phyloP scores from a whole-genome alignment of 1,284 basidiomycete species.

The Ceratobasidium sp. region DNA sequence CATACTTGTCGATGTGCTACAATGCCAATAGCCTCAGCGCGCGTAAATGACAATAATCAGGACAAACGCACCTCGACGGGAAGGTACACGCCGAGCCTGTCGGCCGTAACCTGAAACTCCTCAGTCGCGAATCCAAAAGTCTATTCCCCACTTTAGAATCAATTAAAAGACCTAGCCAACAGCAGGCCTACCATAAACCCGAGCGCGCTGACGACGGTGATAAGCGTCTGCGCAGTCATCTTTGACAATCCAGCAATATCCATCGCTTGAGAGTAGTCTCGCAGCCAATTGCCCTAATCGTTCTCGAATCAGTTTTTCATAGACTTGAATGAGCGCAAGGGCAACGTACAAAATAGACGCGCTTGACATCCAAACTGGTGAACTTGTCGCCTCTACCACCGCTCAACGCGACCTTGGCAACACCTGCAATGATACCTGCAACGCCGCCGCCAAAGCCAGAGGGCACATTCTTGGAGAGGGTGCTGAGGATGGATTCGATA shows the following conservation, averaged over 20 bases:
- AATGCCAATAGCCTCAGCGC: neutral
- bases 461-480: slow-evolving; percentile 26
- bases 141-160: slow-evolving; percentile 54
- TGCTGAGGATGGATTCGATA: slow-evolving; percentile 33
- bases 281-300: slow-evolving; percentile 73
- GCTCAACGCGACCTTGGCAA: slow-evolving; percentile 55
- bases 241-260: slow-evolving; percentile 76
- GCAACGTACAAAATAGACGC: slow-evolving; percentile 71
- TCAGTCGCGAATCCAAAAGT: slow-evolving; percentile 78
- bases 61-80: slow-evolving; percentile 61
- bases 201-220: slow-evolving; percentile 79
- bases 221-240: slow-evolving; percentile 74
- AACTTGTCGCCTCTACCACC: slow-evolving; percentile 68
- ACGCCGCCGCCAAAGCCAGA: slow-evolving; percentile 61
- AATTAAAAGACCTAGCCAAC: slow-evolving; percentile 45
- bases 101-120: slow-evolving; percentile 86
- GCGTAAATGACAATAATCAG: neutral
- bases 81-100: slow-evolving; percentile 86
- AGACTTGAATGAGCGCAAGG: slow-evolving; percentile 24
- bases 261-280: slow-evolving; percentile 76
- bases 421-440: slow-evolving; percentile 60
- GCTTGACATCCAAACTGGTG: slow-evolving; percentile 69
- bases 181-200: slow-evolving; percentile 71
- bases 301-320: neutral
- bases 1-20: slow-evolving; percentile 45